Percentiles rank a stretch among this genome's conserved stretches.
Evolutionary conservation across 768 basidiomycete species (phyloP).

Genomic region (Boletus barrowsii): DNA sequence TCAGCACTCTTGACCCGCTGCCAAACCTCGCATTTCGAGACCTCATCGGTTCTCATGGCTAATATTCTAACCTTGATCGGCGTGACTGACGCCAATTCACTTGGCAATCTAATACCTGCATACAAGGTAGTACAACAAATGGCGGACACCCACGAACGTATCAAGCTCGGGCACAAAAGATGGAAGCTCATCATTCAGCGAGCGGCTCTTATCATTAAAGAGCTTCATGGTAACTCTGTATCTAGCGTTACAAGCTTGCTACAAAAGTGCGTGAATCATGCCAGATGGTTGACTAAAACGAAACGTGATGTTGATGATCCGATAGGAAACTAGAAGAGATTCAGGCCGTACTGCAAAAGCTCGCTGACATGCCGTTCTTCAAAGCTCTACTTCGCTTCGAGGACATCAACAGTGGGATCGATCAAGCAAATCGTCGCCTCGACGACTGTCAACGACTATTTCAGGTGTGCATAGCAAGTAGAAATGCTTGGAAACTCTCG

Average conservation of each 20-base stretch:
- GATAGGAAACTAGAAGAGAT: conserved; percentile 4
- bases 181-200: conserved; percentile 3
- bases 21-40: too few relatives aligned
- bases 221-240: neutral
- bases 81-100: neutral
- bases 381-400: conserved; percentile 3
- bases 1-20: too few relatives aligned
- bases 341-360: neutral
- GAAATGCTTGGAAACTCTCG: neutral
- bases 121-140: neutral
- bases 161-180: neutral
- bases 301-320: neutral
- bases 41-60: too few relatives aligned
- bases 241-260: neutral
- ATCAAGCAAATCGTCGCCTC: neutral
- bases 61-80: neutral
- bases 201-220: conserved; percentile 1
- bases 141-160: neutral
- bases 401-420: neutral
- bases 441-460: neutral
- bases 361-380: conserved; percentile 3
- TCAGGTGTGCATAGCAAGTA: neutral
- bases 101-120: neutral
- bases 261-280: neutral
- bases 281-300: too few relatives aligned